Base-by-base conservation (phyloP, 768 basidiomycete genomes). In the Mycena crocata region DNA sequence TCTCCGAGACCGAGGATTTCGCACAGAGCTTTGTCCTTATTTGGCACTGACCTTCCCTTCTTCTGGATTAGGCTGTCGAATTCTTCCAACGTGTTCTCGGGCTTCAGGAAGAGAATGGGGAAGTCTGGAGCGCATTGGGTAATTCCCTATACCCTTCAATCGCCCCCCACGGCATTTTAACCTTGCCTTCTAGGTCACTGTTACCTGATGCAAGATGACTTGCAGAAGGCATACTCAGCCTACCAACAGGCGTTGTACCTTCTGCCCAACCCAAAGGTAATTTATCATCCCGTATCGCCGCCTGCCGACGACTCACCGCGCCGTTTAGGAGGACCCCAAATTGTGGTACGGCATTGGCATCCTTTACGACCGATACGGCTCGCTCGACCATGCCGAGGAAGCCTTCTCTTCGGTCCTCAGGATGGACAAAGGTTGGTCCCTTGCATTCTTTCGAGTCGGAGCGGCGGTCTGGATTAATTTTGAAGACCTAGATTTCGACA, bases 271-370 rank as follows among this genome's bases (percentile, higher is more conserved):
- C 97, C 97, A 19, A 98, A 98, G 85, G 94, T 93, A 72, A 78
- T 73, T 63, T 59, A 55, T 68, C 39, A 72, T 61, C 44, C 49
- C 51, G 57, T 66, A 64, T 55, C 63, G 45, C 63, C 56, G 62
- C 57, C 42, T n/a, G 28, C 37, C 52, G 57, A 60, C 67, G 35
- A 5, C 62, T 65, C 61, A 62, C 54, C 60, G 52, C 61, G 52
- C 57, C 54, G 32, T 64, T 32, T 72, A 90, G 86, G 90, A 99
- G 87, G 98, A 99, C 78, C 96, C 97, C 5, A 98, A 99, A 76
- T 85, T 99, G 12, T 99, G 98, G 98, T 99, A 99, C 76, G 98
- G 98, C 37, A 99, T 99, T 76, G 98, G 98, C 35, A 99, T 99
- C 62, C 89, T 99, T 35, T 99, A 99, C 74, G 98, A 99, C 83